These are phyloP conservation scores for Cutaneotrichosporon cutaneum DNA, from an alignment of 1,284 basidiomycete genomes.

Conservation along the genomic window DNA sequence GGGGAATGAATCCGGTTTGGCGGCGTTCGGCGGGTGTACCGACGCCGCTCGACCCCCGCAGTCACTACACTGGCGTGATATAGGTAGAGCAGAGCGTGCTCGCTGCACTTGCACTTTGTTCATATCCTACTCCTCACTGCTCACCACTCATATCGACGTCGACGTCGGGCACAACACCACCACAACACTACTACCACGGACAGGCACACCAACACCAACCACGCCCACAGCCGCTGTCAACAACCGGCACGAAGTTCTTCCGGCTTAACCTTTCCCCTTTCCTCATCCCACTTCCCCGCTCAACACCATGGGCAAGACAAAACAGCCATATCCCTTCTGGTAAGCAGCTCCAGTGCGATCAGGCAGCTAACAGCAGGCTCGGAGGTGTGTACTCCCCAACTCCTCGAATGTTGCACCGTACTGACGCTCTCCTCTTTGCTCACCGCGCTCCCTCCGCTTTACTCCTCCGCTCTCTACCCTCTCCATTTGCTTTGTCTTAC, in stretches of 20 bases:
- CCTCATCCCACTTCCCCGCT: neutral
- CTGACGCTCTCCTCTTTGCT: conserved; percentile 12
- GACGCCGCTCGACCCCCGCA: neutral
- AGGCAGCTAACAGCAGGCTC: conserved; percentile 18
- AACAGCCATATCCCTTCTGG: conserved; percentile 29
- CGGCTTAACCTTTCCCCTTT: neutral
- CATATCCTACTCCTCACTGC: neutral
- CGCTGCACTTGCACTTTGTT: neutral
- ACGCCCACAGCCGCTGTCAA: too few relatives aligned
- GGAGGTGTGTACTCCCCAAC: conserved; percentile 20
- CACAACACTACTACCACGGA: neutral
- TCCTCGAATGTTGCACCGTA: neutral
- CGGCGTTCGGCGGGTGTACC: conserved; percentile 7
- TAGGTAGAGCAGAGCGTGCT: neutral
- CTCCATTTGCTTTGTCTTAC: neutral
- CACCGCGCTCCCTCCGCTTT: neutral
- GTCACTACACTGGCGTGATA: neutral
- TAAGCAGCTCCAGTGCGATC: neutral
- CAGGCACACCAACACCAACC: neutral
- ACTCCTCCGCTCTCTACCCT: neutral
- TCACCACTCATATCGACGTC: neutral
- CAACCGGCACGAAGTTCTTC: neutral
- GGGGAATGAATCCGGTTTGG: neutral
- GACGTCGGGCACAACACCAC: too few relatives aligned
- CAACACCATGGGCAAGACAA: conserved; percentile 9